phyloP scores from a whole-genome alignment of 2,329 filamentous ascomycete species.

The Penicillium paneum region DNA sequence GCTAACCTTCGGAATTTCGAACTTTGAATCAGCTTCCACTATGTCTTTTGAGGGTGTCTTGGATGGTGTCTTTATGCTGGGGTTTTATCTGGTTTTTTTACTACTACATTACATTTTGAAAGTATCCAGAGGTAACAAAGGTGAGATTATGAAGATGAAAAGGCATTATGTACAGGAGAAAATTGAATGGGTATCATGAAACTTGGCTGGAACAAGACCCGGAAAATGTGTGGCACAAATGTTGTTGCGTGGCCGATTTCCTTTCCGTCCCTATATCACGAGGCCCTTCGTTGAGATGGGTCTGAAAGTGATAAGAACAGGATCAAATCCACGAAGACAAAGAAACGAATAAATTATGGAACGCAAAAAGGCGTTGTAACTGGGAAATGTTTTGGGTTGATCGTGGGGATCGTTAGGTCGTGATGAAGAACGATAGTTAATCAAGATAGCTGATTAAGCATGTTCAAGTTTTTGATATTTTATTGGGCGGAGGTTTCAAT shows the following conservation, averaged over 20 bases:
- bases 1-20: too few relatives aligned
- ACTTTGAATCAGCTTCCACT: too few relatives aligned
- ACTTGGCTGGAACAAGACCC: constrained; percentile 3
- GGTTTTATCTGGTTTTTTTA: too few relatives aligned
- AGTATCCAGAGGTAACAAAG: not conserved
- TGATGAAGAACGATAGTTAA: constrained; percentile 3
- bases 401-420: constrained; percentile 7
- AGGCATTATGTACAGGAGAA: not conserved
- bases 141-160: not conserved
- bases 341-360: not conserved
- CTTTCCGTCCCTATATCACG: not conserved
- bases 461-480: not conserved
- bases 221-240: not conserved
- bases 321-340: not conserved
- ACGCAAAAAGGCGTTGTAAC: not conserved
- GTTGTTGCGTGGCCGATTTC: not conserved
- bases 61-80: too few relatives aligned
- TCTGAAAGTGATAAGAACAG: not conserved
- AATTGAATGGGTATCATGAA: constrained; percentile 11
- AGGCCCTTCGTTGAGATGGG: constrained; percentile 1
- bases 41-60: too few relatives aligned
- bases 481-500: constrained; percentile 19
- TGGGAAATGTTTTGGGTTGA: constrained; percentile 1
- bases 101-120: too few relatives aligned
- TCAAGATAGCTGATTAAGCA: constrained; percentile 1